Evolutionary conservation across 371 early-diverging fungal genomes (phyloP), one percentile per base, ranked within the genome.

Genomic region (Mucor piriformis): DNA sequence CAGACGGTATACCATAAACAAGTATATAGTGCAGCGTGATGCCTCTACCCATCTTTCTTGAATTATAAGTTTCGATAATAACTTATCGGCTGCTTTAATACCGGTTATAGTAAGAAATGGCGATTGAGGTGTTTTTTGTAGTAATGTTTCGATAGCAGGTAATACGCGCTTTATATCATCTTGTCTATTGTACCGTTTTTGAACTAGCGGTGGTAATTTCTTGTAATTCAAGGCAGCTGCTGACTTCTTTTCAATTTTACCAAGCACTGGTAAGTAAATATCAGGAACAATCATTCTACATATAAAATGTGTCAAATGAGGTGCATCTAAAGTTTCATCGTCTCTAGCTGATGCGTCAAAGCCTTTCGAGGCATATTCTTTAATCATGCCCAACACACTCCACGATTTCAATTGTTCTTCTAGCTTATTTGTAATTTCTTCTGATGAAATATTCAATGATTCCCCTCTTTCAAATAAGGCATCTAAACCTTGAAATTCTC

Each of bases 1-100:
- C 53, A 89, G 35, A 12, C 84, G 55, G 56, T 92, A 91, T 12
- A 85, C 69, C 10, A 85, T 83, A 58, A 88, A 70, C 3, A 89
- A 73, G 51, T 81, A 84, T 20, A 76, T 64, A 8, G 84, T 69
- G 33, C 79, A 69, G 50, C 72, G 67, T 38, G 85, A 73, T 3
- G 86, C 85, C 46, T 81, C 69, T 2, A 68, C 62, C 85, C 83
- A 83, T n/a, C 54, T 47, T 32, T 32, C 47, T 54, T 49, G 24
- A 18, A 25, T 7, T 4, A 57, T 25, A 13, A 34, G 20, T 18
- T 5, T 24, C 3, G 27, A 18, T 12, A 49, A 27, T 20, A 57
- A 16, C 3, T 29, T 48, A 37, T 57, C 57, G 3, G 49, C 57
- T 18, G 20, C 33, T 18, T 57, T 47, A 13, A 57, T 49, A 6